These are phyloP conservation scores for Verticillium zaregamsianum DNA, from an alignment of 2,329 filamentous ascomycete species.

Conservation along the genomic window DNA sequence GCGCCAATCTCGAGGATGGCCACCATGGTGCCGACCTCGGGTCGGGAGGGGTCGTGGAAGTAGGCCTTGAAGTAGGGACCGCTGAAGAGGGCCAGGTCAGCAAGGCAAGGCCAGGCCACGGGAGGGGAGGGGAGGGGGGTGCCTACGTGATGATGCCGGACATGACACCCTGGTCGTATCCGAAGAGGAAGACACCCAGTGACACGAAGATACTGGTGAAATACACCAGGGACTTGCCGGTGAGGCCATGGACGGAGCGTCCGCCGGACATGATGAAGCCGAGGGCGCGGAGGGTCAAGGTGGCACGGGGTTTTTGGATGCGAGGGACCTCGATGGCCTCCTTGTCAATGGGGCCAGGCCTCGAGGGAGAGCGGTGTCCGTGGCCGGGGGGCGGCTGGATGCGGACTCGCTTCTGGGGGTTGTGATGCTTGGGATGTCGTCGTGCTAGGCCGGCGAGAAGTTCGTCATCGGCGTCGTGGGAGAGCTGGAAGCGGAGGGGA, in stretches of 20 bases:
- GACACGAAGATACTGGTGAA: slow-evolving; percentile 92
- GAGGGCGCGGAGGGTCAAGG: slow-evolving; percentile 65
- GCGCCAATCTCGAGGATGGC: slow-evolving; percentile 94
- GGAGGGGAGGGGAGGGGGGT: background rate
- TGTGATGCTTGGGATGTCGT: slow-evolving; percentile 36
- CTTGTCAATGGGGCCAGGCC: slow-evolving; percentile 50
- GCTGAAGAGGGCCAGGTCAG: slow-evolving; percentile 38
- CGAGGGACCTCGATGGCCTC: slow-evolving; percentile 81
- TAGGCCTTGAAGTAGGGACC: slow-evolving; percentile 86
- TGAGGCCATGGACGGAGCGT: slow-evolving; percentile 81
- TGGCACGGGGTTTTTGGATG: slow-evolving; percentile 58
- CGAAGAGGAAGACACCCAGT: slow-evolving; percentile 82
- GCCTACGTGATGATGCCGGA: slow-evolving; percentile 66
- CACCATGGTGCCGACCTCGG: slow-evolving; percentile 94
- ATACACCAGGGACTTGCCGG: slow-evolving; percentile 93
- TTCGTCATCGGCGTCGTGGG: slow-evolving; percentile 61
- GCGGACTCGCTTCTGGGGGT: slow-evolving; percentile 62
- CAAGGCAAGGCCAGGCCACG: background rate
- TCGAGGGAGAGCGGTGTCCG: slow-evolving; percentile 28
- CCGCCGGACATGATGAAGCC: slow-evolving; percentile 84
- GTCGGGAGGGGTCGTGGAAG: slow-evolving; percentile 82
- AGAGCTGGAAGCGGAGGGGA: slow-evolving; percentile 68
- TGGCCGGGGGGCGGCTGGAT: slow-evolving; percentile 52
- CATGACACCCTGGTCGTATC: slow-evolving; percentile 89
- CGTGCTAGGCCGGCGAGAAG: slow-evolving; percentile 47